Conservation (phyloP, 371 early-diverging fungal species). For the Mortierella sp. region DNA sequence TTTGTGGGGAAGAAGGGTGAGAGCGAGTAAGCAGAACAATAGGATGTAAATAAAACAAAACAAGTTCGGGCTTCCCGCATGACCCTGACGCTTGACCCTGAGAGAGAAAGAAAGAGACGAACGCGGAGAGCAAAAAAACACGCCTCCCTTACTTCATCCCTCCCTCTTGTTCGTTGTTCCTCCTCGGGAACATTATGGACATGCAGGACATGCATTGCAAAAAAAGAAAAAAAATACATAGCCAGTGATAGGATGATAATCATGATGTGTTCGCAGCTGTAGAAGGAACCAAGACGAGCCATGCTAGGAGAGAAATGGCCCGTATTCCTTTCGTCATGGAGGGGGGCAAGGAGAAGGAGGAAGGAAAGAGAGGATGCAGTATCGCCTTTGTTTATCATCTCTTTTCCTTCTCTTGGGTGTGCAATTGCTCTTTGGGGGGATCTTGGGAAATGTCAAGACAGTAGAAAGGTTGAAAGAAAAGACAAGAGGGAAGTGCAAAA, state of each 20-base stretch:
- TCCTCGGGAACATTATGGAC: background rate
- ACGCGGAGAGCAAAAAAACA: background rate
- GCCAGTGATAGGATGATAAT: background rate
- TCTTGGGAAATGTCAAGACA: background rate
- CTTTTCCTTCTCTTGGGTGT: background rate
- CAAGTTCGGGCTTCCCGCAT: background rate
- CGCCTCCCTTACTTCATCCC: background rate
- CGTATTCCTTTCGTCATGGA: background rate
- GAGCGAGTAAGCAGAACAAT: background rate
- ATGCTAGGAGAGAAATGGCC: background rate
- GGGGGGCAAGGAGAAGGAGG: background rate
- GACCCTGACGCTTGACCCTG: constrained; percentile 3
- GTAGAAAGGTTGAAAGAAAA: background rate
- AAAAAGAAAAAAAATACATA: background rate
- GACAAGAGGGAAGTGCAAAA: background rate
- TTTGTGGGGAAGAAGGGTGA: constrained; percentile 1
- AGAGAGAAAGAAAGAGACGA: background rate
- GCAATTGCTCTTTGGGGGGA: background rate
- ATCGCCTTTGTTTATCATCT: background rate
- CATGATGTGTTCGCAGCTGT: background rate
- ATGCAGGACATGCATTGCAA: background rate
- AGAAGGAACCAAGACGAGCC: background rate
- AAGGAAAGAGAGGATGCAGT: background rate
- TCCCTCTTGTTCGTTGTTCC: background rate
- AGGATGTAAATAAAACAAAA: no score